Evolutionary conservation across 148 eudicot genomes (phyloP).

Genomic region (Chenopodium berlandieri): DNA sequence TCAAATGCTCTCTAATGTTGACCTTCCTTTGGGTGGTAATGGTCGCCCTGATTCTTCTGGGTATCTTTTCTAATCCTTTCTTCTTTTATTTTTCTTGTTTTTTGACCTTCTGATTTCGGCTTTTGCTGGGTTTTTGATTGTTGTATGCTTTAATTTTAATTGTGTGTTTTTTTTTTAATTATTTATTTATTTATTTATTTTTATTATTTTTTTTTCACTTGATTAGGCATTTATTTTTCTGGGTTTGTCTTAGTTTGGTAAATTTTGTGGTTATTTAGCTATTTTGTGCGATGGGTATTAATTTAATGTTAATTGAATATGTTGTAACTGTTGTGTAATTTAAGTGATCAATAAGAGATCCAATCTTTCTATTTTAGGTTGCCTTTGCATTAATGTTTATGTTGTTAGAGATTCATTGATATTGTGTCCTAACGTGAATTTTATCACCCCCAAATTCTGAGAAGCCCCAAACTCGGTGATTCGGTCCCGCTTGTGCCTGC

Average conservation of each 20-base stretch:
- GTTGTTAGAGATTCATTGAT: no score
- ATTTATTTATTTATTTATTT: no score
- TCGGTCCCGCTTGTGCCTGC: no score
- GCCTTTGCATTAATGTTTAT: no score
- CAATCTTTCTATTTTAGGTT: no score
- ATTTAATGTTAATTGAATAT: neutral
- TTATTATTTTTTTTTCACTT: neutral
- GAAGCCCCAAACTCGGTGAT: no score
- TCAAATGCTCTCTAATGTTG: conserved; percentile 68
- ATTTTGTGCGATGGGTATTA: neutral
- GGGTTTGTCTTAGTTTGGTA: neutral
- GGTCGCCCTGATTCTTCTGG: conserved; percentile 93
- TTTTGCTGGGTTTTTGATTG: neutral
- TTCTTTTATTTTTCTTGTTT: neutral
- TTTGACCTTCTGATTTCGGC: neutral
- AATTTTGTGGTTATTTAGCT: neutral
- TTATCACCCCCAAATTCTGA: no score
- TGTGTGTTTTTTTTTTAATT: neutral
- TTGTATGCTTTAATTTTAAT: neutral
- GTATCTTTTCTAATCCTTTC: conserved; percentile 26
- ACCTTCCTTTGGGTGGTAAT: conserved; percentile 79
- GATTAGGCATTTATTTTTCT: neutral
- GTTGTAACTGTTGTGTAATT: neutral
- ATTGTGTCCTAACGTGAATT: no score
- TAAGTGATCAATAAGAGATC: neutral